Evolutionary conservation across 1,284 basidiomycete genomes (phyloP).

Genomic region (Ceratobasidium sp.): DNA sequence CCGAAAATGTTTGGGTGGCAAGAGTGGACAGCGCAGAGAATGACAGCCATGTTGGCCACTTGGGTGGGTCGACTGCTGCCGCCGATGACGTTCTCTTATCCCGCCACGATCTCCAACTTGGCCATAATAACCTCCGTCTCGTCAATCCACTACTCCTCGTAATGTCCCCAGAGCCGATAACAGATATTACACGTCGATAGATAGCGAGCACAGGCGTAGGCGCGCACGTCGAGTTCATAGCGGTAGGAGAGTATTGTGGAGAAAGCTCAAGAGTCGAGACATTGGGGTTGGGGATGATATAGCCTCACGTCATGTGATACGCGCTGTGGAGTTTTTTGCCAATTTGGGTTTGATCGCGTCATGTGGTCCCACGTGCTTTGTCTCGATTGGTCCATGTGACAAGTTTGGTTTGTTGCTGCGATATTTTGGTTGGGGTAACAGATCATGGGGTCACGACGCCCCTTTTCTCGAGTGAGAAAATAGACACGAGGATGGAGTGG

Average conservation of each 20-base stretch:
- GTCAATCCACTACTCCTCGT: neutral
- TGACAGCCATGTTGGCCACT: slow-evolving; percentile 32
- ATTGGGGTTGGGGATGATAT: slow-evolving; percentile 19
- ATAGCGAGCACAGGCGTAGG: neutral
- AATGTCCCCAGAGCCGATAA: neutral
- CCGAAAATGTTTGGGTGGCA: too few species aligned
- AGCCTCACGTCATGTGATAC: slow-evolving; percentile 23
- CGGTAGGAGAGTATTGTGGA: neutral
- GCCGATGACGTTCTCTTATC: too few species aligned
- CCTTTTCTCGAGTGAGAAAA: slow-evolving; percentile 13
- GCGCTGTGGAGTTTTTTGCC: neutral
- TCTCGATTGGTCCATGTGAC: slow-evolving; percentile 28
- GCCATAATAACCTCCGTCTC: slow-evolving; percentile 22
- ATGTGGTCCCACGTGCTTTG: slow-evolving; percentile 35
- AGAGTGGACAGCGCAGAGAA: neutral
- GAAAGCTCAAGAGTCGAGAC: neutral
- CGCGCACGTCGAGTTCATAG: slow-evolving; percentile 28
- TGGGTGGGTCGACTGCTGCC: neutral
- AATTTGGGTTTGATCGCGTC: slow-evolving; percentile 14
- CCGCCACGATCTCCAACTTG: slow-evolving; percentile 5
- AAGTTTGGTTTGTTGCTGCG: neutral
- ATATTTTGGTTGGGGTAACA: slow-evolving; percentile 6
- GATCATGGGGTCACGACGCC: neutral
- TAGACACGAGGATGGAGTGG: slow-evolving; percentile 4
- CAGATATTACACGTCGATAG: slow-evolving; percentile 18